Evolutionary conservation across 352 stramenopile genomes (phyloP).

Genomic region (Phytophthora multivora): DNA sequence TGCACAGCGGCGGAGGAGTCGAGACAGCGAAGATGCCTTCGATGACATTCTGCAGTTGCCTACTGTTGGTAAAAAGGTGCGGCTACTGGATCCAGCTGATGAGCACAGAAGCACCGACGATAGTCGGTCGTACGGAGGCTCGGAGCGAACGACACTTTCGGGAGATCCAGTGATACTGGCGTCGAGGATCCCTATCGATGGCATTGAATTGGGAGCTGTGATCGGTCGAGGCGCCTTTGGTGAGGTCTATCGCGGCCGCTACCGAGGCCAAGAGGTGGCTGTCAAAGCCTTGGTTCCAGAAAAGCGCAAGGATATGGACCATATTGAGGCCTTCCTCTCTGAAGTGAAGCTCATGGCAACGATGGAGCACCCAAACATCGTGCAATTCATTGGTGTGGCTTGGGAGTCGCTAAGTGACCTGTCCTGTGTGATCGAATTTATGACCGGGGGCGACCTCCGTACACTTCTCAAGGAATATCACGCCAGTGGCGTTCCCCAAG

Average conservation of each 20-base stretch:
- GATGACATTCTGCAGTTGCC: slow-evolving; percentile 13
- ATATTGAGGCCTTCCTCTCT: slow-evolving; percentile 45
- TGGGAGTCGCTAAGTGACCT: slow-evolving; percentile 60
- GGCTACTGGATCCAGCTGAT: slow-evolving; percentile 6
- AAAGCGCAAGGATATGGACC: slow-evolving; percentile 41
- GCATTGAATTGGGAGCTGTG: slow-evolving; percentile 5
- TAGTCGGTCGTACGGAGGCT: slow-evolving; percentile 21
- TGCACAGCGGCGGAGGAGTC: not conserved
- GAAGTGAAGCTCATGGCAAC: slow-evolving; percentile 50
- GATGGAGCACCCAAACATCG: slow-evolving; percentile 57
- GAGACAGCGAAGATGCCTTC: not conserved
- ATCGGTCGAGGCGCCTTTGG: slow-evolving; percentile 10
- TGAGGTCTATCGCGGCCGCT: slow-evolving; percentile 6
- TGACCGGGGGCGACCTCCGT: slow-evolving; percentile 52
- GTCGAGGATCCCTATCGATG: slow-evolving; percentile 3
- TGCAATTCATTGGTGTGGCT: slow-evolving; percentile 58
- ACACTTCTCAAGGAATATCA: slow-evolving; percentile 38
- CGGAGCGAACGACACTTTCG: slow-evolving; percentile 28
- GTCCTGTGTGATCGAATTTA: slow-evolving; percentile 54
- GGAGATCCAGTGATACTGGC: slow-evolving; percentile 33
- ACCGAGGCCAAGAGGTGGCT: slow-evolving; percentile 5
- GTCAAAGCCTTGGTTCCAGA: slow-evolving; percentile 30
- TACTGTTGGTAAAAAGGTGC: not conserved
- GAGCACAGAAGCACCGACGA: slow-evolving; percentile 14
- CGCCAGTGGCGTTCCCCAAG: slow-evolving; percentile 15